These are phyloP conservation scores for Suillus subalutaceus DNA, from an alignment of 768 basidiomycete species.

Conservation along the genomic window DNA sequence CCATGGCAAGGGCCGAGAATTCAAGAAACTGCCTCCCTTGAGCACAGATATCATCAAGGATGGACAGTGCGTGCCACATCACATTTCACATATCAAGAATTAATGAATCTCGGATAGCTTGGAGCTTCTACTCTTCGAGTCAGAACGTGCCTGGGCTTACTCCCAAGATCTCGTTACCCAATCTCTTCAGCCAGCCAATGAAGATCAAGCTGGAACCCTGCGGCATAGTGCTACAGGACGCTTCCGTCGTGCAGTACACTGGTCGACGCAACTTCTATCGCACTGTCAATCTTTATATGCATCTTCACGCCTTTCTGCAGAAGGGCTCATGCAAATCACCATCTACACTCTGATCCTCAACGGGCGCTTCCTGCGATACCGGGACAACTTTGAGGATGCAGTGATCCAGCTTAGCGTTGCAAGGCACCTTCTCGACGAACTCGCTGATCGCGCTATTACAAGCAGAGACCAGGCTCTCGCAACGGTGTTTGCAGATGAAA, in stretches of 20 bases:
- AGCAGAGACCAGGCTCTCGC: constrained; percentile 89
- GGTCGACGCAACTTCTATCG: constrained; percentile 77
- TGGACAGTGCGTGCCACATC: constrained; percentile 68
- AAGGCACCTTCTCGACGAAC: constrained; percentile 67
- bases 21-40: constrained; percentile 78
- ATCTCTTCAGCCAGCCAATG: constrained; percentile 53
- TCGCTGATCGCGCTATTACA: constrained; percentile 64
- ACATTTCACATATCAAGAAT: not conserved
- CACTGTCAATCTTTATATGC: constrained; percentile 68
- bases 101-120: constrained; percentile 47
- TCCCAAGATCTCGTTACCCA: constrained; percentile 74
- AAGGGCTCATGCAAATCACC: constrained; percentile 67
- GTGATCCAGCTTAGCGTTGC: constrained; percentile 80
- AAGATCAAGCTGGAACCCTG: constrained; percentile 54
- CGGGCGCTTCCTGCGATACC: constrained; percentile 80
- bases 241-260: constrained; percentile 77
- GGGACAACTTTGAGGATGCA: constrained; percentile 75
- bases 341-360: constrained; percentile 81
- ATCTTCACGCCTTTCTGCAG: constrained; percentile 53
- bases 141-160: constrained; percentile 91
- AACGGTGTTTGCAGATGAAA: constrained; percentile 79
- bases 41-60: constrained; percentile 74
- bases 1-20: constrained; percentile 88
- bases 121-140: constrained; percentile 84
- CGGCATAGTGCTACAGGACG: constrained; percentile 78